A percentile compares a stretch with the other conserved stretches of the same genome.
Conservation (phyloP, 208 protist species). For the Acanthamoeba culbertsoni region DNA sequence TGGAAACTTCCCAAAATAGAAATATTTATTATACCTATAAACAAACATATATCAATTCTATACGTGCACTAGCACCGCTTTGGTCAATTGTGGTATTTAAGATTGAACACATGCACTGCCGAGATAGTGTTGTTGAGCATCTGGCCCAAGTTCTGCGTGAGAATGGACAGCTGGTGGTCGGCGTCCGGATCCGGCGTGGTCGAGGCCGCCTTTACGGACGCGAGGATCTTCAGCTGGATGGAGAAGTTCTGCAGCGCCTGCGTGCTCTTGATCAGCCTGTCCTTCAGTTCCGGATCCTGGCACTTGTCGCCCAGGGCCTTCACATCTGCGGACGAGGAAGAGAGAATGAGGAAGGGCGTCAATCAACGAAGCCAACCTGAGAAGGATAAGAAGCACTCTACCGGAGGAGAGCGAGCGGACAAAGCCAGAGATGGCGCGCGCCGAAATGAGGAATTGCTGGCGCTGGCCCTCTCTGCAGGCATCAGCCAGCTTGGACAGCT, state of each 20-base stretch:
- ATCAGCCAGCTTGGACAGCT: slow-evolving; percentile 46
- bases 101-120: background rate
- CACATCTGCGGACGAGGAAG: background rate
- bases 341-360: background rate
- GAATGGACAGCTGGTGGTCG: slow-evolving; percentile 72
- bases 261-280: slow-evolving; percentile 64
- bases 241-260: slow-evolving; percentile 74
- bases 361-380: background rate
- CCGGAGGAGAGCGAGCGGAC: slow-evolving; percentile 20
- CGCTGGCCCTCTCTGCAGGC: slow-evolving; percentile 56
- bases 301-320: slow-evolving; percentile 68
- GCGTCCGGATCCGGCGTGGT: slow-evolving; percentile 65
- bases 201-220: slow-evolving; percentile 72
- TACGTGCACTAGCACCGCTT: no score
- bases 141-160: slow-evolving; percentile 50
- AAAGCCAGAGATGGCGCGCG: slow-evolving; percentile 33
- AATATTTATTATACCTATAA: no score
- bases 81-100: slow-evolving; percentile 57
- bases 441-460: slow-evolving; percentile 61
- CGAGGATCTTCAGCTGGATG: slow-evolving; percentile 78
- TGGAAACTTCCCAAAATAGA: no score
- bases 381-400: background rate
- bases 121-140: slow-evolving; percentile 59
- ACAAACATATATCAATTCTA: no score
- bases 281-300: slow-evolving; percentile 73